These are phyloP conservation scores for Melanomma pulvis-pyrius DNA, from an alignment of 495 filamentous ascomycete genomes.

Conservation along the genomic window DNA sequence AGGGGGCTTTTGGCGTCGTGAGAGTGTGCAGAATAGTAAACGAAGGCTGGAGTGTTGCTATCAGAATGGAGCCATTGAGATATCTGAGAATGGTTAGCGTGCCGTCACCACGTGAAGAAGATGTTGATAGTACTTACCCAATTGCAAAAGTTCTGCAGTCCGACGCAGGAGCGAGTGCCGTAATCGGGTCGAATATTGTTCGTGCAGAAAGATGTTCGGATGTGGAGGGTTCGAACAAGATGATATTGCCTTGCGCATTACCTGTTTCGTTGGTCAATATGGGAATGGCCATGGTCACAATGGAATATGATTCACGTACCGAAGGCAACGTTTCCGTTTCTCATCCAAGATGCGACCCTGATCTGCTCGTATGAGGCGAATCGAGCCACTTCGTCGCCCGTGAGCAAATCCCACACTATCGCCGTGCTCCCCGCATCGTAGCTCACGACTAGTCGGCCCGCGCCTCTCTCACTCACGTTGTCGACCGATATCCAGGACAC, in stretches of 20 bases:
- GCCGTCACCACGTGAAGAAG: constrained; percentile 1
- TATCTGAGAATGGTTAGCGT: constrained; percentile 61
- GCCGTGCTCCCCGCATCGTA: constrained; percentile 90
- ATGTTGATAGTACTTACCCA: constrained; percentile 62
- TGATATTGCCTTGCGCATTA: constrained; percentile 87
- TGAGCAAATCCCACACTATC: constrained; percentile 96
- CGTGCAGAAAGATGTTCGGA: constrained; percentile 91
- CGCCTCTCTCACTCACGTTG: constrained; percentile 86
- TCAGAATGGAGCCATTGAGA: constrained; percentile 90
- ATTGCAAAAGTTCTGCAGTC: constrained; percentile 97
- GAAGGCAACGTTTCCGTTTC: constrained; percentile 95
- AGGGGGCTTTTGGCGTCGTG: constrained; percentile 77
- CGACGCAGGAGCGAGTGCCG: constrained; percentile 82
- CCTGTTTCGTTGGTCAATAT: constrained; percentile 53
- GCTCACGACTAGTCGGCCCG: constrained; percentile 85
- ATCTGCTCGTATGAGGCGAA: constrained; percentile 90
- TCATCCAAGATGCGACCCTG: constrained; percentile 89
- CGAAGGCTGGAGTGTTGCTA: constrained; percentile 83
- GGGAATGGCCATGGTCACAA: constrained; percentile 1
- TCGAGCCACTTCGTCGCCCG: constrained; percentile 83
- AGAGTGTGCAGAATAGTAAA: constrained; percentile 96
- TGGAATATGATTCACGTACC: constrained; percentile 61
- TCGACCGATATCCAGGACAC: constrained; percentile 84
- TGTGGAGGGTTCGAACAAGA: constrained; percentile 89
- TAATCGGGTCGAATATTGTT: constrained; percentile 93